Evolutionary conservation across 495 filamentous ascomycete genomes (phyloP), one percentile per base, ranked within the genome.

Genomic region (Aspergillus coremiiformis): DNA sequence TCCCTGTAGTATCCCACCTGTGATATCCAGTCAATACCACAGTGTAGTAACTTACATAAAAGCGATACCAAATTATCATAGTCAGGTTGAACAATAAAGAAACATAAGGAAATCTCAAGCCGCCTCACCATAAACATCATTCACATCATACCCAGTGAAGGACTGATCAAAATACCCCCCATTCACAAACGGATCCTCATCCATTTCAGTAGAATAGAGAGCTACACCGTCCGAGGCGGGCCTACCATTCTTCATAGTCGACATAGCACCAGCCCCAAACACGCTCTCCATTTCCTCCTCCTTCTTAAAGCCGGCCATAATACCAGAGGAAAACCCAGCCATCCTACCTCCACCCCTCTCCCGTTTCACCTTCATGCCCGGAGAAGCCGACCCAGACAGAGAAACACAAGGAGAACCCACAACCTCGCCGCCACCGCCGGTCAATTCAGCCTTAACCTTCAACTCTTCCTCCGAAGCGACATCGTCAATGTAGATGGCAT

Each of bases 401-500:
- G 33, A 7, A 9, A 2, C 33, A n/a, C 12, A 8, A 15, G 12
- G 14, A 19, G 14, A 6, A 21, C 20, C 12, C 15, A 20, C n/a
- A 19, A 41, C 37, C 20, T 41, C 37, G n/a, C 21, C 37, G 4
- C 11, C 37, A 3, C 37, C 19, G n/a, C 39, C 47, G 2, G 47
- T 19, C 21, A 8, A 0, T 8, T 21, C n/a, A 27, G 3, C 10
- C n/a, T 32, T 24, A 11, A 51, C 45, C 20, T 26, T 24, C 4
- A 26, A 41, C 4, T 37, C 42, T 17, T 35, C 43, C 10, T 51
- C 48, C 19, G 15, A 20, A 17, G 35, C 33, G 1, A 15, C 49
- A 14, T 59, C 57, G 8, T 59, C 58, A 4, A 66, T 11, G 7
- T 27, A 47, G 48, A 66, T 63, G 0, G 56, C 57, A 5, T 63